Conservation (phyloP, 2,329 filamentous ascomycete species). For the Gliomastix tumulicola region DNA sequence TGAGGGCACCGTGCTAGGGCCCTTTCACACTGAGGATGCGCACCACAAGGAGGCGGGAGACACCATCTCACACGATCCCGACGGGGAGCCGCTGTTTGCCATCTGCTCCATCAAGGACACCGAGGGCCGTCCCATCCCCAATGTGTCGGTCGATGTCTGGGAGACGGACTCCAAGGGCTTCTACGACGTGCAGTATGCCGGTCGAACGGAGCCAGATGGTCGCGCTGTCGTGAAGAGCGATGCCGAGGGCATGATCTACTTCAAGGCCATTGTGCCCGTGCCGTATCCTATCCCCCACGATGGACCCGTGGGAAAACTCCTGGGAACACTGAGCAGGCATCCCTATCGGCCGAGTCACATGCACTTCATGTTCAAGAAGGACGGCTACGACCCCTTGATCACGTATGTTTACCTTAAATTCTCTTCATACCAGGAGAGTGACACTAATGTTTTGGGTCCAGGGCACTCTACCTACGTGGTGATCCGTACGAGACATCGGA, state of each 20-base stretch:
- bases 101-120: conserved; percentile 60
- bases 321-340: conserved; percentile 59
- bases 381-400: conserved; percentile 71
- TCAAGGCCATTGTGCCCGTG: conserved; percentile 75
- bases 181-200: conserved; percentile 69
- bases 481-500: conserved; percentile 80
- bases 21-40: conserved; percentile 74
- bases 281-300: conserved; percentile 80
- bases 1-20: conserved; percentile 71
- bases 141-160: conserved; percentile 69
- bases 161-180: conserved; percentile 68
- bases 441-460: conserved; percentile 21
- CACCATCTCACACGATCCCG: conserved; percentile 54
- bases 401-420: conserved; percentile 55
- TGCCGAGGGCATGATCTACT: conserved; percentile 50
- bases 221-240: conserved; percentile 19
- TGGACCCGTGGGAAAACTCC: conserved; percentile 69
- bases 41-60: conserved; percentile 42
- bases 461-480: conserved; percentile 68
- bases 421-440: too few relatives aligned
- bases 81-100: conserved; percentile 60
- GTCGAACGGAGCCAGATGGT: conserved; percentile 33
- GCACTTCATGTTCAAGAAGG: conserved; percentile 84
- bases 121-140: conserved; percentile 48
- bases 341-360: conserved; percentile 71